Conservation (phyloP, 106 monocot species). For the Apostasia ramifera region DNA sequence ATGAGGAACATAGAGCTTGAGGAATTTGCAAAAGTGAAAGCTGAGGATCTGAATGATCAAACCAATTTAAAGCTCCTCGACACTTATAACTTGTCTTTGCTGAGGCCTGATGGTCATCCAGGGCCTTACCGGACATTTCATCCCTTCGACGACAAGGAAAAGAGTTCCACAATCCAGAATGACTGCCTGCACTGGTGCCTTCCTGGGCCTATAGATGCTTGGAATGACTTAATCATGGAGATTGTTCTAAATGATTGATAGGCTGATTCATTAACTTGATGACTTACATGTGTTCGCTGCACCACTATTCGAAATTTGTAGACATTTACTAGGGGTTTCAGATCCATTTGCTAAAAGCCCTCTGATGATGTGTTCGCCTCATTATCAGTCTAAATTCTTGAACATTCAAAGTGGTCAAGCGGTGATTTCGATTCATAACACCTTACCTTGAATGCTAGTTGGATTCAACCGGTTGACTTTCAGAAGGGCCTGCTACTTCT, state of each 20-base stretch:
- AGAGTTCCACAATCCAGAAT: constrained; percentile 30
- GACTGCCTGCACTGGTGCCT: constrained; percentile 51
- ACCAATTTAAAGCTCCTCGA: constrained; percentile 33
- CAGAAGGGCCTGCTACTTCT: too few relatives aligned
- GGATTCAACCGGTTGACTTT: too few relatives aligned
- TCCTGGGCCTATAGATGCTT: constrained; percentile 36
- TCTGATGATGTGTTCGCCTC: too few relatives aligned
- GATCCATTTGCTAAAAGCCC: too few relatives aligned
- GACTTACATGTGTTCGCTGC: too few relatives aligned
- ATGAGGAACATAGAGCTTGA: constrained; percentile 48
- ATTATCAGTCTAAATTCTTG: too few relatives aligned
- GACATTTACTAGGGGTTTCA: too few relatives aligned
- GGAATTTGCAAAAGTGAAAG: constrained; percentile 32
- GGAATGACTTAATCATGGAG: constrained; percentile 66
- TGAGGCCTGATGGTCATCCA: constrained; percentile 61
- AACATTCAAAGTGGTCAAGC: too few relatives aligned
- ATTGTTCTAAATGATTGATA: constrained; percentile 21
- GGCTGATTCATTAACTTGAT: not conserved
- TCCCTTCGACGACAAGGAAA: constrained; percentile 34
- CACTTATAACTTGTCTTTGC: constrained; percentile 42
- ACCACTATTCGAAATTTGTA: too few relatives aligned
- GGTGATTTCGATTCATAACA: too few relatives aligned
- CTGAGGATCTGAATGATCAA: not conserved
- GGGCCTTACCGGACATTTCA: constrained; percentile 48
- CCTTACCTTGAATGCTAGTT: too few relatives aligned